A percentile compares a stretch with the other conserved stretches of the same genome.
phyloP scores from a whole-genome alignment of 345 rosid genomes.

The Odontarrhena argentea region DNA sequence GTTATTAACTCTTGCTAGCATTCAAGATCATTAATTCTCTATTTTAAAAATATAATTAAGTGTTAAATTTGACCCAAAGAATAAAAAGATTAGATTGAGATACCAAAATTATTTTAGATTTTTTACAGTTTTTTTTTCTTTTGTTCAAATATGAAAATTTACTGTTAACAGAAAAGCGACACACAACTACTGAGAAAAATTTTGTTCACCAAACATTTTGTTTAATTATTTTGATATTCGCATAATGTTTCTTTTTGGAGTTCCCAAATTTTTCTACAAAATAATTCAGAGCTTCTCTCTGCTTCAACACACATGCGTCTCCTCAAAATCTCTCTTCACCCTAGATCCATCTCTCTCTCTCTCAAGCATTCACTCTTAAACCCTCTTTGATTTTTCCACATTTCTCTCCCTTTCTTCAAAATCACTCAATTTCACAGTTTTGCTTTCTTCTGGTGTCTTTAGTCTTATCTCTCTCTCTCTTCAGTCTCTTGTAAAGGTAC shows the following conservation, averaged over 20 bases:
- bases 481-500: slow-evolving; percentile 35
- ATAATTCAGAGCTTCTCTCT: slow-evolving; percentile 22
- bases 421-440: slow-evolving; percentile 28
- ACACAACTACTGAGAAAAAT: slow-evolving; percentile 4
- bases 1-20: too few relatives aligned
- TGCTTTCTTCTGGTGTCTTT: slow-evolving; percentile 8
- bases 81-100: too few relatives aligned
- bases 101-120: too few relatives aligned
- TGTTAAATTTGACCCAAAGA: too few relatives aligned
- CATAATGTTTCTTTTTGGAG: slow-evolving; percentile 8
- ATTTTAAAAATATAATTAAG: too few relatives aligned
- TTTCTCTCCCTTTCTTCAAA: slow-evolving; percentile 9
- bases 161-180: too few relatives aligned
- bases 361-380: slow-evolving; percentile 22
- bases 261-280: slow-evolving; percentile 29
- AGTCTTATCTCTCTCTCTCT: slow-evolving; percentile 19
- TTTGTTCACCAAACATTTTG: slow-evolving; percentile 25
- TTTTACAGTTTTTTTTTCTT: too few relatives aligned
- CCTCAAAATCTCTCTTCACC: slow-evolving; percentile 39
- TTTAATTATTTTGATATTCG: background rate
- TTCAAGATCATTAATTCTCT: too few relatives aligned
- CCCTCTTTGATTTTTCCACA: slow-evolving; percentile 47
- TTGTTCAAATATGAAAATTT: too few relatives aligned
- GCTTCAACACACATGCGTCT: slow-evolving; percentile 39
- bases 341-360: slow-evolving; percentile 50